These are phyloP conservation scores for Hypericum perforatum DNA, from an alignment of 345 rosid species.

Conservation along the genomic window DNA sequence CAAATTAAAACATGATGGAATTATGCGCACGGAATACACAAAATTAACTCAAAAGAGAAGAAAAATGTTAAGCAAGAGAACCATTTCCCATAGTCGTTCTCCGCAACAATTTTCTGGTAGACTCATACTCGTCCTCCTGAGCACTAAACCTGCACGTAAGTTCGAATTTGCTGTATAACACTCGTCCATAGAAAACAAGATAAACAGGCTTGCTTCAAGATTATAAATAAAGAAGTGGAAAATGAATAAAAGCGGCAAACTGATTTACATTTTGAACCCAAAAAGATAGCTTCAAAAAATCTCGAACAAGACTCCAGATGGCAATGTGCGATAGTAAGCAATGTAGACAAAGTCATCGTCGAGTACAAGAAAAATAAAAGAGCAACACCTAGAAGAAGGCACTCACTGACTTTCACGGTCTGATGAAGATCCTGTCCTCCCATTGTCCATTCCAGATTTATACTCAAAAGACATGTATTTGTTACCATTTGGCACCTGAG, in stretches of 20 bases:
- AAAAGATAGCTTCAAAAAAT: too few relatives aligned
- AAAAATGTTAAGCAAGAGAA: constrained; percentile 20
- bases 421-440: constrained; percentile 88
- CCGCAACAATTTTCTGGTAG: constrained; percentile 45
- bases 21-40: constrained; percentile 10
- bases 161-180: not conserved
- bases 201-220: constrained; percentile 1
- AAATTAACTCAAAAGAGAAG: constrained; percentile 12
- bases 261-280: too few relatives aligned
- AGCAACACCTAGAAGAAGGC: constrained; percentile 13
- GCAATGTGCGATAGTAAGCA: too few relatives aligned
- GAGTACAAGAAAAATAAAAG: constrained; percentile 5
- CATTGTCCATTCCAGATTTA: constrained; percentile 87
- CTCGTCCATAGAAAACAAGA: not conserved
- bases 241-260: too few relatives aligned
- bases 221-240: not conserved
- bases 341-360: not conserved
- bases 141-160: constrained; percentile 60
- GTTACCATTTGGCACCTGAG: constrained; percentile 65
- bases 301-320: too few relatives aligned
- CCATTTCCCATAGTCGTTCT: constrained; percentile 98
- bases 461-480: constrained; percentile 88
- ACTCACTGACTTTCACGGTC: constrained; percentile 99
- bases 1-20: constrained; percentile 21
- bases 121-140: constrained; percentile 78